These are phyloP conservation scores for Graphilbum ipis-grandicollis DNA, from an alignment of 2,329 filamentous ascomycete genomes.

Conservation along the genomic window DNA sequence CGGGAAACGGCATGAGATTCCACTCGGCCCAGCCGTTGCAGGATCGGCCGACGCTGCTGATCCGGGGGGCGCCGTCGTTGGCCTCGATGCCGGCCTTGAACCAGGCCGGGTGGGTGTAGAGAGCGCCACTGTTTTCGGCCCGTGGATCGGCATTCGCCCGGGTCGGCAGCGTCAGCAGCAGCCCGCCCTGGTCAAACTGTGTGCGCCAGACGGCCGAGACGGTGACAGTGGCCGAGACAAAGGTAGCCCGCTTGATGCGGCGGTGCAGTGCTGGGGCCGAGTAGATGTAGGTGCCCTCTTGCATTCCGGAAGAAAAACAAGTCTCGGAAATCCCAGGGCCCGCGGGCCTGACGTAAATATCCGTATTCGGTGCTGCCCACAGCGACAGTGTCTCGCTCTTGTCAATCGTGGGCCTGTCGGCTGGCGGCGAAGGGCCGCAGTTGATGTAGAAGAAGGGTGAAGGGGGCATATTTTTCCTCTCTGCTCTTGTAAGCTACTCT, in stretches of 20 bases:
- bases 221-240: slow-evolving; percentile 5
- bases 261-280: not conserved
- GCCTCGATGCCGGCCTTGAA: slow-evolving; percentile 9
- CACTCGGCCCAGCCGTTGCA: not conserved
- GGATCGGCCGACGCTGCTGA: slow-evolving; percentile 4
- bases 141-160: slow-evolving; percentile 1
- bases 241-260: slow-evolving; percentile 1
- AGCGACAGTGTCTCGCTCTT: not conserved
- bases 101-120: slow-evolving; percentile 6
- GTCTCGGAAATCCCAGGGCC: no score
- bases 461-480: not conserved
- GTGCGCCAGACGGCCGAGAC: slow-evolving; percentile 3
- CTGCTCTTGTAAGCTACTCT: not conserved
- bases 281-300: not conserved
- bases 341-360: not conserved
- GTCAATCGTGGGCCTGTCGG: not conserved
- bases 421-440: not conserved
- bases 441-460: not conserved
- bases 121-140: not conserved
- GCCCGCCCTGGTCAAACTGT: slow-evolving; percentile 8
- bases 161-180: slow-evolving; percentile 6
- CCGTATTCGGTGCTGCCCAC: not conserved
- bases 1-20: not conserved
- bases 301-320: no score
- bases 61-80: slow-evolving; percentile 5